Percentiles rank a stretch among this genome's conserved stretches.
phyloP scores from a whole-genome alignment of 2,329 filamentous ascomycete genomes.

The Aureobasidium pullulans region DNA sequence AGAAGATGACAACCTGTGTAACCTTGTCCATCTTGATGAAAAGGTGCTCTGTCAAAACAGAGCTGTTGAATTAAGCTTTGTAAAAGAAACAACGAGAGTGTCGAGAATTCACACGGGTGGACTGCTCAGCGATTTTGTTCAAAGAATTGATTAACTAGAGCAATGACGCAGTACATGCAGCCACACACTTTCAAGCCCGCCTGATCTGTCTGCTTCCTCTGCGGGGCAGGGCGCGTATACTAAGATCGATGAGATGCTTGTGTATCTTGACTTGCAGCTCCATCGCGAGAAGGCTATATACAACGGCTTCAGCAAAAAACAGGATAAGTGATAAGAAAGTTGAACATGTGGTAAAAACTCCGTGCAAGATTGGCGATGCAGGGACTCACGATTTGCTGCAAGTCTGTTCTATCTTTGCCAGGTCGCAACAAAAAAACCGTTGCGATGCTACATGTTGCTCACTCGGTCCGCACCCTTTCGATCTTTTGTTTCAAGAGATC shows the following conservation, averaged over 20 bases:
- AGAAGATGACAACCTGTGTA: slow-evolving; percentile 45
- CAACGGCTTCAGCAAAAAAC: background rate
- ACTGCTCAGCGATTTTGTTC: background rate
- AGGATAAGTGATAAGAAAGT: background rate
- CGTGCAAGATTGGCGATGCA: background rate
- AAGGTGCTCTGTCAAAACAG: slow-evolving; percentile 16
- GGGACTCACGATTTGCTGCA: background rate
- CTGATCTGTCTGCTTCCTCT: background rate
- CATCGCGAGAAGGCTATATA: background rate
- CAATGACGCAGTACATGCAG: slow-evolving; percentile 9
- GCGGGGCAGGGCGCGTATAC: slow-evolving; percentile 4
- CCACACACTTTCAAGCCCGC: background rate
- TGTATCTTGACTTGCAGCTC: slow-evolving; percentile 2
- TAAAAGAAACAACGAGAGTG: background rate
- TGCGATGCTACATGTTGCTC: background rate
- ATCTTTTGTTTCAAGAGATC: background rate
- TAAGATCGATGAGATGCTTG: slow-evolving; percentile 1
- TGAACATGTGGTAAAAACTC: background rate
- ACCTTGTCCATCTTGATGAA: slow-evolving; percentile 23
- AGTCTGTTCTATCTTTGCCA: background rate
- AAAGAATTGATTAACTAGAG: background rate
- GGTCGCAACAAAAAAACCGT: background rate
- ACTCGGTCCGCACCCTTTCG: background rate
- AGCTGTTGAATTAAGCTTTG: background rate
- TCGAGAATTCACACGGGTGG: background rate